These are phyloP conservation scores for Aspergillus funiculosus DNA, from an alignment of 495 filamentous ascomycete genomes.

Conservation along the genomic window DNA sequence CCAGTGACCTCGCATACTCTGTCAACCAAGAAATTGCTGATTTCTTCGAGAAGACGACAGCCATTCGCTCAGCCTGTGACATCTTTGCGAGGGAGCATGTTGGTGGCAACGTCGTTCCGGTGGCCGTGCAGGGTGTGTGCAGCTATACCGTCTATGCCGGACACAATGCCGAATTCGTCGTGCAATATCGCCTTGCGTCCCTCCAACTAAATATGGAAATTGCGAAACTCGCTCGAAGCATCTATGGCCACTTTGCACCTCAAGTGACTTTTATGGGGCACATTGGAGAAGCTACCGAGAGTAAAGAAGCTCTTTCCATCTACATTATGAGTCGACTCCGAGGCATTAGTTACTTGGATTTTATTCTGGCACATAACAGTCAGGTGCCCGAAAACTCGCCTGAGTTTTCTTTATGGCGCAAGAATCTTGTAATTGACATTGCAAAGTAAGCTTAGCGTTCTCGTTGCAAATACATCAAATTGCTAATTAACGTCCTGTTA, in stretches of 20 bases:
- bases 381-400: constrained; percentile 26
- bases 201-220: constrained; percentile 27
- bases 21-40: constrained; percentile 30
- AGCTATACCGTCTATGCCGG: constrained; percentile 43
- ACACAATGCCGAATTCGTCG: constrained; percentile 31
- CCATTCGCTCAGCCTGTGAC: constrained; percentile 33
- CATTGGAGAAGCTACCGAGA: constrained; percentile 27
- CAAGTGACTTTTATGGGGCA: constrained; percentile 30
- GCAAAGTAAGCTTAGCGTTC: constrained; percentile 19
- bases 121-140: constrained; percentile 36
- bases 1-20: constrained; percentile 29
- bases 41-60: constrained; percentile 36
- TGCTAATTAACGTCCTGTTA: constrained; percentile 13
- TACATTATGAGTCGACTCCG: constrained; percentile 35
- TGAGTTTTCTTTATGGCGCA: constrained; percentile 26
- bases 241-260: constrained; percentile 30
- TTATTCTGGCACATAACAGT: constrained; percentile 27
- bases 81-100: constrained; percentile 26
- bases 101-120: constrained; percentile 30
- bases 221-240: constrained; percentile 23
- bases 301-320: constrained; percentile 31
- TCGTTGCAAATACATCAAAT: background rate
- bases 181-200: constrained; percentile 38
- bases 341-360: constrained; percentile 33
- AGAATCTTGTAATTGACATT: constrained; percentile 28